phyloP scores from a whole-genome alignment of 2,329 filamentous ascomycete genomes.

The Kalmusia sp. region DNA sequence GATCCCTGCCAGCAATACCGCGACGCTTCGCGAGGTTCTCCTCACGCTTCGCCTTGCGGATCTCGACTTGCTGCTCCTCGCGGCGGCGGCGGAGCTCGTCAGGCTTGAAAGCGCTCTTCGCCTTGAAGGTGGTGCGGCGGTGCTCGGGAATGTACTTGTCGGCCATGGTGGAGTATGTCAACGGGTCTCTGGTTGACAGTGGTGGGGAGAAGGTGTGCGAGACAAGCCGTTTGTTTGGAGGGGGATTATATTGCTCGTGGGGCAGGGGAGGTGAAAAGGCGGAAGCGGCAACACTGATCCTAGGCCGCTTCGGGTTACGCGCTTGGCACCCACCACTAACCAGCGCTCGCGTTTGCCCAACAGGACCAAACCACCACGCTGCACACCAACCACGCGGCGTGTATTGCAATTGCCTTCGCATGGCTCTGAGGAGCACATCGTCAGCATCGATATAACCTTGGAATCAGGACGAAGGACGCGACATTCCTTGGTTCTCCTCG shows the following conservation, averaged over 20 bases:
- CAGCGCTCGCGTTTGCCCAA: constrained; percentile 1
- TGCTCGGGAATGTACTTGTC: constrained; percentile 99
- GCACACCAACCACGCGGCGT: too few relatives aligned
- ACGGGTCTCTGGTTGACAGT: constrained; percentile 20
- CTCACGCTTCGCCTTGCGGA: constrained; percentile 97
- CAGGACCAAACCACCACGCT: not conserved
- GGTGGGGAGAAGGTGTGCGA: constrained; percentile 20
- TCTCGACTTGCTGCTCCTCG: constrained; percentile 99
- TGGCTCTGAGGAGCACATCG: not conserved
- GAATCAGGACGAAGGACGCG: not conserved
- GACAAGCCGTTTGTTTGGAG: constrained; percentile 39
- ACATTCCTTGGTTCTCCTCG: not conserved
- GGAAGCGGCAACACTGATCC: constrained; percentile 39
- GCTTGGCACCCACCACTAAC: constrained; percentile 30
- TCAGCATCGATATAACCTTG: not conserved
- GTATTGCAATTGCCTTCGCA: too few relatives aligned
- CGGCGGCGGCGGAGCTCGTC: constrained; percentile 97
- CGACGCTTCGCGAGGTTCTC: constrained; percentile 98
- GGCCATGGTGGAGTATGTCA: constrained; percentile 72
- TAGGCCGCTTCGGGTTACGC: constrained; percentile 13
- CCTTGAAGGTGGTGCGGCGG: constrained; percentile 99
- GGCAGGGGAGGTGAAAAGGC: constrained; percentile 45
- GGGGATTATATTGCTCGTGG: constrained; percentile 43
- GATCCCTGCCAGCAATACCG: constrained; percentile 80
- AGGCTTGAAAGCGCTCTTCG: constrained; percentile 98